These are phyloP conservation scores for Bipolaris gigantea DNA, from an alignment of 2,329 filamentous ascomycete species.

Conservation along the genomic window DNA sequence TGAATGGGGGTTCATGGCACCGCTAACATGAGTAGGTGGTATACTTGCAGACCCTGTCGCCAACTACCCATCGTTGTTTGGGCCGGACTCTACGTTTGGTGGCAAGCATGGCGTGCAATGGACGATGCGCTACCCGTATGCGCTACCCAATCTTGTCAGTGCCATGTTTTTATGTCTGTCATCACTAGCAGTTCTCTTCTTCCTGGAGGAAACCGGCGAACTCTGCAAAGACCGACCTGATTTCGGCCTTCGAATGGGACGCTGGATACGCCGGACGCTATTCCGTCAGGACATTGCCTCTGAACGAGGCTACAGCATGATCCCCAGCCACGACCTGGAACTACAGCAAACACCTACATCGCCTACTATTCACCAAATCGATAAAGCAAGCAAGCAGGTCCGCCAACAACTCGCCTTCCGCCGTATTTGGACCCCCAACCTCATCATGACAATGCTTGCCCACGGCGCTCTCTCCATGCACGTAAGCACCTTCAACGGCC, in stretches of 20 bases:
- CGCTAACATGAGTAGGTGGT: constrained; percentile 57
- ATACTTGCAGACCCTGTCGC: constrained; percentile 67
- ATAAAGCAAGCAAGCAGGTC: constrained; percentile 14
- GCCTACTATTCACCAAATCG: constrained; percentile 7
- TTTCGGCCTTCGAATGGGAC: constrained; percentile 45
- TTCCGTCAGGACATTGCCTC: constrained; percentile 29
- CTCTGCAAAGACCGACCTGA: constrained; percentile 47
- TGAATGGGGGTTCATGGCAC: neutral
- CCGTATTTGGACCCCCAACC: constrained; percentile 52
- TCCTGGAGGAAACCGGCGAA: constrained; percentile 64
- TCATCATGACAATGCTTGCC: constrained; percentile 49
- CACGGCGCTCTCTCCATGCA: constrained; percentile 53
- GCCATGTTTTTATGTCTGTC: constrained; percentile 62
- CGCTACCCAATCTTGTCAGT: constrained; percentile 69
- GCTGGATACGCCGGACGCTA: constrained; percentile 42
- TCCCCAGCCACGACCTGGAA: constrained; percentile 37
- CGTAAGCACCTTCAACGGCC: constrained; percentile 53
- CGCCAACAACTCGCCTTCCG: constrained; percentile 49
- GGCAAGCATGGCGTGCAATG: constrained; percentile 62
- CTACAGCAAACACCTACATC: constrained; percentile 38
- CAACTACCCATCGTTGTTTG: constrained; percentile 66
- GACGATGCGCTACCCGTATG: constrained; percentile 68
- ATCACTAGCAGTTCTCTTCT: constrained; percentile 60
- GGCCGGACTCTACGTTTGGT: constrained; percentile 59
- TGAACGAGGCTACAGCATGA: constrained; percentile 34